Evolutionary conservation across 225 moss, liverwort and hornwort species (phyloP).

Genomic region (Bryum argenteum): DNA sequence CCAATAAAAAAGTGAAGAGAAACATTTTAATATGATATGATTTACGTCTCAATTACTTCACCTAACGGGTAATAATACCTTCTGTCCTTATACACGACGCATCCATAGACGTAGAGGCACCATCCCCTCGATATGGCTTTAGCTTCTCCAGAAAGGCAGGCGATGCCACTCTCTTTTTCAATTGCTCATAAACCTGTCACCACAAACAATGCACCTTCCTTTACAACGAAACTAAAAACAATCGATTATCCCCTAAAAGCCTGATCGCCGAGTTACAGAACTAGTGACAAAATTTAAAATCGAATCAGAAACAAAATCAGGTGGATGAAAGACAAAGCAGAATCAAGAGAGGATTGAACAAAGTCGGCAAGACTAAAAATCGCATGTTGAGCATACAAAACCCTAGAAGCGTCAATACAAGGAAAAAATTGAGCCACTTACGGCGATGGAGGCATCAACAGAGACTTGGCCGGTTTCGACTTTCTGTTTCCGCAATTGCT

Average conservation of each 20-base stretch:
- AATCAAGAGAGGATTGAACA: too few relatives aligned
- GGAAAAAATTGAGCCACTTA: not conserved
- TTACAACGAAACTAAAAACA: not conserved
- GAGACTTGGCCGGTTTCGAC: conserved; percentile 45
- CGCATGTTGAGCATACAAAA: not conserved
- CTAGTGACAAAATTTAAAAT: not conserved
- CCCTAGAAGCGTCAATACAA: not conserved
- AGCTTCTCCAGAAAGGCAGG: conserved; percentile 80
- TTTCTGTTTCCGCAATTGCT: conserved; percentile 53
- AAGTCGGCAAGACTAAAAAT: too few relatives aligned
- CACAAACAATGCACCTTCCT: conserved; percentile 6
- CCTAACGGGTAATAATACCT: conserved; percentile 41
- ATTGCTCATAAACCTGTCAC: conserved; percentile 73
- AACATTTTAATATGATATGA: too few relatives aligned
- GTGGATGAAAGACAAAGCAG: too few relatives aligned
- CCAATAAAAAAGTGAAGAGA: too few relatives aligned
- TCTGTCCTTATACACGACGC: conserved; percentile 42
- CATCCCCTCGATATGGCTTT: conserved; percentile 35
- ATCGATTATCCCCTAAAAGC: not conserved
- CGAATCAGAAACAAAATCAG: too few relatives aligned
- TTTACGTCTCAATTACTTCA: not conserved
- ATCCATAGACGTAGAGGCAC: conserved; percentile 43
- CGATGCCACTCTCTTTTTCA: conserved; percentile 83
- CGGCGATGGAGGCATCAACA: conserved; percentile 49
- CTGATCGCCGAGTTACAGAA: not conserved